Evolutionary conservation across 306 rosid species (phyloP), one percentile per base, ranked within the genome.

Genomic region (Myrica gale): DNA sequence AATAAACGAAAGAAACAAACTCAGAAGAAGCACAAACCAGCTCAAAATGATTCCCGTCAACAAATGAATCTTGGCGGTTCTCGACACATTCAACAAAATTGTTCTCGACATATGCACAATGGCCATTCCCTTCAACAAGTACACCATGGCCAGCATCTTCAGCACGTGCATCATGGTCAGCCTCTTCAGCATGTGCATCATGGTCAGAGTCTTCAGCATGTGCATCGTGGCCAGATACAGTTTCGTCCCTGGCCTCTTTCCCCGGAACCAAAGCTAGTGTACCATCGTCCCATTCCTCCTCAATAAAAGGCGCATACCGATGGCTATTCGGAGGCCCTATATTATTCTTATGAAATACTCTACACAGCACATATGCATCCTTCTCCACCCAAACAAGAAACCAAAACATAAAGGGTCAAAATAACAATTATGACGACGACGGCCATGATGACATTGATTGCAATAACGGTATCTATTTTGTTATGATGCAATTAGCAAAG

Each of bases 241-340:
- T 56, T 16, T 83, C 79, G 43, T 69, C 77, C 75, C 78, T 81
- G 50, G 79, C 73, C 76, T 80, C 86, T 20, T 82, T 84, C 81
- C 99, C 91, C 8, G 92, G 96, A 81, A 95, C 74, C 82, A 90
- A 70, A 56, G 84, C 85, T 1, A 83, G 71, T 44, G 80, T 78
- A 52, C 74, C 83, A 55, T 92, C 96, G 46, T 96, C 98, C 99
- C 99, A 96, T 76, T 96, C 99, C 82, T 92, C 96, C 85, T 96
- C 99, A 63, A 96, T 46, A 80, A 96, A 96, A 80, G 99, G 97
- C 0, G 99, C 99, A 89, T 95, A 95, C 0, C 99, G 92, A 76
- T 95, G 98, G 79, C 99, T 97, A 81, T 90, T 95, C 0, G 99
- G 99, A 61, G 99, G 99, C 61, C 99, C 98, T 53, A 95, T 92